Conservation (phyloP, 345 rosid genomes). For the Camelina laxa region DNA sequence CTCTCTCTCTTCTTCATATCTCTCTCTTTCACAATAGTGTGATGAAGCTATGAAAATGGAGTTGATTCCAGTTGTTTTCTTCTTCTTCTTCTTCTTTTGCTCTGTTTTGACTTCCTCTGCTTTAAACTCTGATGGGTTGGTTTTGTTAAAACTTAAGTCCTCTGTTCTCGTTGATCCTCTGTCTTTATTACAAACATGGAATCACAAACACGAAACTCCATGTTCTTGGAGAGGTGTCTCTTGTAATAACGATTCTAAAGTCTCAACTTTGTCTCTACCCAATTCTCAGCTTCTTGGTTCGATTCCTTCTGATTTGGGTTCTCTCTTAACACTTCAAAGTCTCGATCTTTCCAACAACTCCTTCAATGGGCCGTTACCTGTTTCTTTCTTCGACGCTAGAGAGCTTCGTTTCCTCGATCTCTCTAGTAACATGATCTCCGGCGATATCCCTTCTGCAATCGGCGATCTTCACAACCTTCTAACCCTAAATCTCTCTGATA, state of each 20-base stretch:
- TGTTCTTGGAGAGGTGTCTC: constrained; percentile 81
- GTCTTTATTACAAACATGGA: constrained; percentile 62
- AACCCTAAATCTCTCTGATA: constrained; percentile 62
- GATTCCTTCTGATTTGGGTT: constrained; percentile 70
- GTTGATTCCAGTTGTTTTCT: background rate
- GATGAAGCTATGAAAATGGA: constrained; percentile 44
- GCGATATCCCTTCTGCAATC: constrained; percentile 21
- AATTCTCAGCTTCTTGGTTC: constrained; percentile 72
- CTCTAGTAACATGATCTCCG: constrained; percentile 43
- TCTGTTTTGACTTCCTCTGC: constrained; percentile 46
- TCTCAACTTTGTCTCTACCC: constrained; percentile 63
- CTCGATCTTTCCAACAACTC: constrained; percentile 54
- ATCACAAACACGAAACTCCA: constrained; percentile 56
- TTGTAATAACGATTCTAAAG: constrained; percentile 55
- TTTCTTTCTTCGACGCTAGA: constrained; percentile 29
- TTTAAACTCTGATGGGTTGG: constrained; percentile 66
- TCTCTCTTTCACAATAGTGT: constrained; percentile 7
- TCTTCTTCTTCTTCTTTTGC: constrained; percentile 20
- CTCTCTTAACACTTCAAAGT: constrained; percentile 56
- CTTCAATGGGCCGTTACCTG: constrained; percentile 40
- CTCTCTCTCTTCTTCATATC: constrained; percentile 14
- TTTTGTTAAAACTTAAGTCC: constrained; percentile 66
- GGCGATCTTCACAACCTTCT: constrained; percentile 41
- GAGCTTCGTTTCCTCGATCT: constrained; percentile 36
- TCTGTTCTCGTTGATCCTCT: constrained; percentile 74